Conservation (phyloP, 1,139 yeast genomes). For the Pichia sp. region DNA sequence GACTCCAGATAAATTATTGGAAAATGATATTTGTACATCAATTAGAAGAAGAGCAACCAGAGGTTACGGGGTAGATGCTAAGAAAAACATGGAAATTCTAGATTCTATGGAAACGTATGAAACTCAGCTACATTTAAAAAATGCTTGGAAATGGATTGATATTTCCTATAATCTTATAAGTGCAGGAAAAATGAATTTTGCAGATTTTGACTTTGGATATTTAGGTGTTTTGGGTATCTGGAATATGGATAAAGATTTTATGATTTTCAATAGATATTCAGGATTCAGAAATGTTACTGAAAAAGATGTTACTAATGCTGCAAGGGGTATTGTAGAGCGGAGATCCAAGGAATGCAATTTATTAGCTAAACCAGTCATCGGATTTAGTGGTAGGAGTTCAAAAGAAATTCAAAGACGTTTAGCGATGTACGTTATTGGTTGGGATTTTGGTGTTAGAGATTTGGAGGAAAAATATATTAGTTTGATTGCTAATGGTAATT, state of each 20-base stretch:
- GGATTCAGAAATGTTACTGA: constrained; percentile 36
- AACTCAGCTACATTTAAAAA: constrained; percentile 53
- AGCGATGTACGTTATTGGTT: constrained; percentile 82
- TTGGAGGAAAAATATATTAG: constrained; percentile 62
- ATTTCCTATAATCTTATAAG: constrained; percentile 63
- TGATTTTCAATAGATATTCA: constrained; percentile 46
- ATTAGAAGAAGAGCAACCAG: constrained; percentile 64
- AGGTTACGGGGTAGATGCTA: constrained; percentile 73
- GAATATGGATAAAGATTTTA: constrained; percentile 68
- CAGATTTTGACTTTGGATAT: constrained; percentile 71
- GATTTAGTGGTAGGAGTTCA: constrained; percentile 43
- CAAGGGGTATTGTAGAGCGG: constrained; percentile 27
- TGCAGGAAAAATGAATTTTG: constrained; percentile 63
- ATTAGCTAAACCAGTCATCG: constrained; percentile 31
- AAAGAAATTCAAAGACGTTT: constrained; percentile 62
- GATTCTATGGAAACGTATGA: constrained; percentile 49
- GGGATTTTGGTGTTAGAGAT: constrained; percentile 78
- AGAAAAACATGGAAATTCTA: constrained; percentile 54
- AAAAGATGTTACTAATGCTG: constrained; percentile 35
- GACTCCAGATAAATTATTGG: constrained; percentile 32
- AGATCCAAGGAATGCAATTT: constrained; percentile 23
- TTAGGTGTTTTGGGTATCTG: constrained; percentile 88
- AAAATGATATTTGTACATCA: constrained; percentile 57
- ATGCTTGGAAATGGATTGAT: constrained; percentile 88
- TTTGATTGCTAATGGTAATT: constrained; percentile 53